Percentiles rank a stretch among this genome's conserved stretches.
phyloP scores from a whole-genome alignment of 2,329 filamentous ascomycete genomes.

The Stylonectria norvegica region DNA sequence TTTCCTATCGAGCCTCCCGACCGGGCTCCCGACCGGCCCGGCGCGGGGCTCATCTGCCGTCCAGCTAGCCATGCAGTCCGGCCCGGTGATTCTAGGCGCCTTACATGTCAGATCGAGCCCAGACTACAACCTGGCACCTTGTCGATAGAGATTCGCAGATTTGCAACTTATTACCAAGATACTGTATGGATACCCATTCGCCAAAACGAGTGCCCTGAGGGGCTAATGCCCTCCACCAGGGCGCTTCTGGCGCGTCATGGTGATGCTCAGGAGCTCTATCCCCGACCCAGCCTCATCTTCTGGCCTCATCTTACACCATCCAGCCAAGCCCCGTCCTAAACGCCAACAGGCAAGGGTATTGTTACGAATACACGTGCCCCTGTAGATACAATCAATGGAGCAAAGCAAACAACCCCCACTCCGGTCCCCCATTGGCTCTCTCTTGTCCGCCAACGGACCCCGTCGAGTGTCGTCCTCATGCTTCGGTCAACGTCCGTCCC shows the following conservation, averaged over 20 bases:
- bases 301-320: slow-evolving; percentile 12
- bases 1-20: too few relatives aligned
- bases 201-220: too few relatives aligned
- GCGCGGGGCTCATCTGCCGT: slow-evolving; percentile 12
- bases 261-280: too few relatives aligned
- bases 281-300: not conserved
- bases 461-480: slow-evolving; percentile 1
- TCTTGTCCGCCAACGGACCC: slow-evolving; percentile 8
- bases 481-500: not conserved
- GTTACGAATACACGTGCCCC: slow-evolving; percentile 16
- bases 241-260: slow-evolving; percentile 6
- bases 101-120: slow-evolving; percentile 7
- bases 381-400: slow-evolving; percentile 11
- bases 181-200: too few relatives aligned
- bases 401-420: too few relatives aligned
- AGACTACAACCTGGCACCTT: slow-evolving; percentile 2
- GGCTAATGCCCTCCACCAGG: slow-evolving; percentile 9
- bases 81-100: slow-evolving; percentile 12
- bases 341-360: slow-evolving; percentile 26
- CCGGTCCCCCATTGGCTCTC: slow-evolving; percentile 13
- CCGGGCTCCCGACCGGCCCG: slow-evolving; percentile 22
- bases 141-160: slow-evolving; percentile 1
- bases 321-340: slow-evolving; percentile 15
- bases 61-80: slow-evolving; percentile 6
- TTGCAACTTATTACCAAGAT: slow-evolving; percentile 5